A percentile compares a stretch with the other conserved stretches of the same genome.
Conservation (phyloP, 805 yeast species). For the Sporopachydermia quercuum region DNA sequence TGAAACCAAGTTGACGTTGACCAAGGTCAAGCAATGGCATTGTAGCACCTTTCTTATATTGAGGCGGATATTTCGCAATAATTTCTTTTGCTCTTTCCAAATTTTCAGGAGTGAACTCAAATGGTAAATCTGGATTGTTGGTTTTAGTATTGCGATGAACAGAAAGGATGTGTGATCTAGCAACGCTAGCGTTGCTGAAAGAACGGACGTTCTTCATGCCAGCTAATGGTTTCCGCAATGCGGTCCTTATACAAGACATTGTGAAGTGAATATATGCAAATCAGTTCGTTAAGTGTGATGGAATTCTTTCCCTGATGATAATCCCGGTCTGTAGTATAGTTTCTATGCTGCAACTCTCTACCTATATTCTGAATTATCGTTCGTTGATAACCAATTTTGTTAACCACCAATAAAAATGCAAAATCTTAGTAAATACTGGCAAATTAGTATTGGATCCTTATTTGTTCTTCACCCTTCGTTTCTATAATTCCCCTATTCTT, state of each 20-base stretch:
- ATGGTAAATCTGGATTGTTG: conserved; percentile 53
- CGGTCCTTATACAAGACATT: background rate
- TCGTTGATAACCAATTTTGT: too few species aligned
- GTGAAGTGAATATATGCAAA: background rate
- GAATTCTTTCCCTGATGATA: too few species aligned
- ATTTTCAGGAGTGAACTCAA: conserved; percentile 59
- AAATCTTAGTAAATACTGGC: too few species aligned
- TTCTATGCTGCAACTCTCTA: too few species aligned
- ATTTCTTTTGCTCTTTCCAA: conserved; percentile 53
- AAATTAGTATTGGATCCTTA: too few species aligned
- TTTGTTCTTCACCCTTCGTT: too few species aligned
- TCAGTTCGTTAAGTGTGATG: background rate
- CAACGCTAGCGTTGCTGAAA: background rate
- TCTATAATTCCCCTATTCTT: too few species aligned
- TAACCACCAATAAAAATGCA: too few species aligned
- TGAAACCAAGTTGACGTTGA: conserved; percentile 76
- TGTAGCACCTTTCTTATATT: conserved; percentile 75
- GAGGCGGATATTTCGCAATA: conserved; percentile 69
- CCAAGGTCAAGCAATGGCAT: conserved; percentile 82
- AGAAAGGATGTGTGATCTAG: conserved; percentile 16
- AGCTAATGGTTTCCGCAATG: background rate
- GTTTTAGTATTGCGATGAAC: conserved; percentile 62
- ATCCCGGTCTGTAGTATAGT: too few species aligned
- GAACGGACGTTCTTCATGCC: background rate
- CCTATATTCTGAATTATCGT: too few species aligned